Evolutionary conservation across 176 grass and related monocot genomes (phyloP).

Genomic region (Ananas comosus): DNA sequence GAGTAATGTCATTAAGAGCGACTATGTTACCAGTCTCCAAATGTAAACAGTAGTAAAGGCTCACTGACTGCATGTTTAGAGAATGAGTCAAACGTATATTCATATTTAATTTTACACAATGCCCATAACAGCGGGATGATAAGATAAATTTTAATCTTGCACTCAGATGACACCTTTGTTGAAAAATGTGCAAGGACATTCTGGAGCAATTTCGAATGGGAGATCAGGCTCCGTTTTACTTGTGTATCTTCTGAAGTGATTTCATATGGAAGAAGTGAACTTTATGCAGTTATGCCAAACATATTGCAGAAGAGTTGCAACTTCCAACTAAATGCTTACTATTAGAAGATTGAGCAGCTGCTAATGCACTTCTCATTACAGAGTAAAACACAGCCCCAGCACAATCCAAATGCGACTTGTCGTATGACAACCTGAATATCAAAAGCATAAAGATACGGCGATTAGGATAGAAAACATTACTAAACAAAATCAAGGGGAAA

Average conservation of each 20-base stretch:
- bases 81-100: too few relatives aligned
- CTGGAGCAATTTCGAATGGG: too few relatives aligned
- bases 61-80: neutral
- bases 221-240: neutral
- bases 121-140: neutral
- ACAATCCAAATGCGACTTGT: conserved; percentile 72
- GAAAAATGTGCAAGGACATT: too few relatives aligned
- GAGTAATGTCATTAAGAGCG: neutral
- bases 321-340: conserved; percentile 28
- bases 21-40: neutral
- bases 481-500: neutral
- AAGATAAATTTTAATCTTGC: neutral
- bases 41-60: neutral
- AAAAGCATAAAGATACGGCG: neutral
- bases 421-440: conserved; percentile 68
- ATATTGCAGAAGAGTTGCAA: neutral
- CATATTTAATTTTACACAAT: too few relatives aligned
- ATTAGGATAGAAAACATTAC: conserved; percentile 5
- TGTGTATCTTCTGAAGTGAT: neutral
- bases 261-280: neutral
- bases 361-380: conserved; percentile 58
- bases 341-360: conserved; percentile 43
- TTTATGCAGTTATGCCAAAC: neutral
- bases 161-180: too few relatives aligned
- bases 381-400: conserved; percentile 73